Conservation (phyloP, 495 filamentous ascomycete genomes). For the Wilcoxina mikolae region DNA sequence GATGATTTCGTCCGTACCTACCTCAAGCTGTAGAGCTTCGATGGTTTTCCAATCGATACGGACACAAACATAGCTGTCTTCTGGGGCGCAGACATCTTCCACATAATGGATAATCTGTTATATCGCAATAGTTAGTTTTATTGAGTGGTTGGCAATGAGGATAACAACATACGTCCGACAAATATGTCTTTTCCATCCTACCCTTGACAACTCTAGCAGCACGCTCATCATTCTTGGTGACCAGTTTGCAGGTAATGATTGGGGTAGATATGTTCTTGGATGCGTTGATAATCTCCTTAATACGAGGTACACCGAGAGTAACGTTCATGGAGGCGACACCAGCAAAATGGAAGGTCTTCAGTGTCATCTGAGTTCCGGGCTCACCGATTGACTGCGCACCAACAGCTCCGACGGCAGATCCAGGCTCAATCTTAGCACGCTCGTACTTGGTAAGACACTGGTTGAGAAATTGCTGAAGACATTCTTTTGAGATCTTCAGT, state of each 20-base stretch:
- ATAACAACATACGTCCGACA: slow-evolving; percentile 41
- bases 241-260: slow-evolving; percentile 70
- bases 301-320: slow-evolving; percentile 95
- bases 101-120: slow-evolving; percentile 53
- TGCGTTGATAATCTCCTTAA: slow-evolving; percentile 99
- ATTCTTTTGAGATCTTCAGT: slow-evolving; percentile 61
- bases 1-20: slow-evolving; percentile 52
- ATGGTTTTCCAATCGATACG: slow-evolving; percentile 65
- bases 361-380: slow-evolving; percentile 96
- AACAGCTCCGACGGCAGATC: slow-evolving; percentile 93
- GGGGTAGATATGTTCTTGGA: slow-evolving; percentile 86
- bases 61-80: slow-evolving; percentile 57
- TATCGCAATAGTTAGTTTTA: not conserved
- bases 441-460: slow-evolving; percentile 79
- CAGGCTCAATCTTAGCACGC: slow-evolving; percentile 76
- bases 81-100: slow-evolving; percentile 65
- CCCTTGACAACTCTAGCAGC: slow-evolving; percentile 79
- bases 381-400: slow-evolving; percentile 97
- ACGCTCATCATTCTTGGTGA: slow-evolving; percentile 50
- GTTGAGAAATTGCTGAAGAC: slow-evolving; percentile 59
- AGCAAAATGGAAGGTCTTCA: slow-evolving; percentile 99
- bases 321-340: slow-evolving; percentile 99
- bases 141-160: not conserved
- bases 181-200: slow-evolving; percentile 75
- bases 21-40: slow-evolving; percentile 59